Base-by-base conservation (phyloP, 2,329 filamentous ascomycete species). In the Nectriaceae sp. region DNA sequence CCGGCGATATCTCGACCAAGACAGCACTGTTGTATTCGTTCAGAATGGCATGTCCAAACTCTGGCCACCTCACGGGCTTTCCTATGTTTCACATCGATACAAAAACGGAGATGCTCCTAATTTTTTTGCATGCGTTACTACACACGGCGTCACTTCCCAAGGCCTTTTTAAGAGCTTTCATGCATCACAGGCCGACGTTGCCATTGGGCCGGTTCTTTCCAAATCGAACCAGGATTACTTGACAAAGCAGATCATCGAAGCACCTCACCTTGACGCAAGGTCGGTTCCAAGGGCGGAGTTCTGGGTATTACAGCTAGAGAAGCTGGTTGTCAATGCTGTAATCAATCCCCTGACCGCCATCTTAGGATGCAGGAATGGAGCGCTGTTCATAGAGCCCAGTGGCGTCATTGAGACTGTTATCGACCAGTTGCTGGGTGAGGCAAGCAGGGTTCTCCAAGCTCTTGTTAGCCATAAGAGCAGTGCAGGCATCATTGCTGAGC, bases 341-440 rank as follows among this genome's bases (percentile, higher is more conserved):
- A 83, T 97, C 60, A 95, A 96, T 63, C 90, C 93, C 0, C 71
- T 97, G n/a, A 94, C 90, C 0, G 87, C 86, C 1, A 71, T 97
- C 10, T 75, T 94, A 46, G 79, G 88, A 45, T 87, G 85, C 64
- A 82, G 82, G 53, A 97, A 97, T 59, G 90, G 91, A n/a, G 77
- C 78, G 4, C 67, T 97, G 0, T 83, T 96, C 15, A 77, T 78
- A 53, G 81, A 84, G 52, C 75, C 76, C 49, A 55, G 62, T 6
- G 62, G 66, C 10, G 69, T 75, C 13, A 63, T 89, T 15, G 77
- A 78, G 0, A 75, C 74, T 21, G 75, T 89, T 4, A 85, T 92
- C 63, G 82, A 87, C 38, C 71, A 82, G 20, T 76, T 97, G 4
- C 73, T 96, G 5, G 71, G 75, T n/a, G 91, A 97, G 63, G 85